A percentile compares a stretch with the other conserved stretches of the same genome.
phyloP scores from a whole-genome alignment of 441 rosid species.

The Pelargonium cotyledonis region DNA sequence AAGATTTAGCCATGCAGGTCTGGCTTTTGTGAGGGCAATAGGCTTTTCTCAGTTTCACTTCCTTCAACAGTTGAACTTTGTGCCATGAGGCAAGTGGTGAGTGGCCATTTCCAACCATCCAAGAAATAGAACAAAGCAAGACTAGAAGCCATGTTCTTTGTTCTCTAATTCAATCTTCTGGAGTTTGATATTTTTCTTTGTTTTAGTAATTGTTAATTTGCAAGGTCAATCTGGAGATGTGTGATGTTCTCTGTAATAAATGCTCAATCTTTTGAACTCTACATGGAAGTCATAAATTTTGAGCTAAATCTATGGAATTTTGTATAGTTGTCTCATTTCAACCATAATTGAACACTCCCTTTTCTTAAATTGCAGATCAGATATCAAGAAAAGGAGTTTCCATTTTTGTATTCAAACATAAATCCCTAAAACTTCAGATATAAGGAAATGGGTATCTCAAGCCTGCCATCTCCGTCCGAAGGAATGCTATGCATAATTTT shows the following conservation, averaged over 20 bases:
- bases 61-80: neutral
- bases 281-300: neutral
- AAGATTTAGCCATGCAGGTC: neutral
- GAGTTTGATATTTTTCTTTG: no score
- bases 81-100: neutral
- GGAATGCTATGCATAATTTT: constrained; percentile 69
- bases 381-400: constrained; percentile 12
- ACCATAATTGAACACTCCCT: constrained; percentile 10
- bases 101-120: neutral
- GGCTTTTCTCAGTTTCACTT: neutral
- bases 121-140: no score
- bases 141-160: no score
- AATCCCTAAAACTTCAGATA: constrained; percentile 2
- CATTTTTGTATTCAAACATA: neutral
- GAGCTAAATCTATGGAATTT: neutral
- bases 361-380: constrained; percentile 22
- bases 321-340: no score
- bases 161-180: no score
- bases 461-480: constrained; percentile 91
- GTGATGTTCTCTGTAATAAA: neutral
- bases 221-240: neutral
- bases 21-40: neutral
- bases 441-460: constrained; percentile 66
- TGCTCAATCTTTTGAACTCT: neutral
- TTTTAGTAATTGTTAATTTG: neutral